Conservation (phyloP, 495 filamentous ascomycete species). For the Penicillium cosmopolitanum region DNA sequence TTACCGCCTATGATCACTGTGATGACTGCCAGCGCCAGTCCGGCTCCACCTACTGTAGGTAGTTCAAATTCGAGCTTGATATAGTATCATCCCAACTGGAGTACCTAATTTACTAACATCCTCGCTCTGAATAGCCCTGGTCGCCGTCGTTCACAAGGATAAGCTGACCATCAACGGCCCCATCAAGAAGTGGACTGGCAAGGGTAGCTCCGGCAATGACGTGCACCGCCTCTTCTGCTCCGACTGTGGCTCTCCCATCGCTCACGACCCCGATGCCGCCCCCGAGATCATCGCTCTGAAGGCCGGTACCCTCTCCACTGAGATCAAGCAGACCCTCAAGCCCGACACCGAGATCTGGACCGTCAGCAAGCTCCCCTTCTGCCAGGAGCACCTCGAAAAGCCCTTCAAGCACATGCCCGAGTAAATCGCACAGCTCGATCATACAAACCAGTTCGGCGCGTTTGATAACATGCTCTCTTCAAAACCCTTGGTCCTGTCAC, state of each 20-base stretch:
- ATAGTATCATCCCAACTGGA: neutral
- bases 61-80: neutral
- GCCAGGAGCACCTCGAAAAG: conserved; percentile 63
- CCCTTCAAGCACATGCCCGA: conserved; percentile 65
- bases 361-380: conserved; percentile 68
- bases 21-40: conserved; percentile 73
- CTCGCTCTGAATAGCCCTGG: conserved; percentile 52
- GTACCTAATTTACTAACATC: neutral
- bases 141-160: conserved; percentile 66
- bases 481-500: neutral
- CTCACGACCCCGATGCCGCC: conserved; percentile 68
- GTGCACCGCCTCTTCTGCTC: conserved; percentile 71
- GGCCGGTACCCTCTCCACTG: conserved; percentile 62
- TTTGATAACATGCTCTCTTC: no score
- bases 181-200: conserved; percentile 61
- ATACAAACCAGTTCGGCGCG: no score
- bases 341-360: conserved; percentile 74
- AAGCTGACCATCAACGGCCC: conserved; percentile 63
- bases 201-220: conserved; percentile 56
- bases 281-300: conserved; percentile 71
- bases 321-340: conserved; percentile 69
- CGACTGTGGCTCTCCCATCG: conserved; percentile 70
- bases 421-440: conserved; percentile 32
- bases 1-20: conserved; percentile 70
- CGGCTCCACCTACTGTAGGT: conserved; percentile 68